Base-by-base conservation (phyloP, 345 rosid genomes). In the Eucalyptus caleyi region DNA sequence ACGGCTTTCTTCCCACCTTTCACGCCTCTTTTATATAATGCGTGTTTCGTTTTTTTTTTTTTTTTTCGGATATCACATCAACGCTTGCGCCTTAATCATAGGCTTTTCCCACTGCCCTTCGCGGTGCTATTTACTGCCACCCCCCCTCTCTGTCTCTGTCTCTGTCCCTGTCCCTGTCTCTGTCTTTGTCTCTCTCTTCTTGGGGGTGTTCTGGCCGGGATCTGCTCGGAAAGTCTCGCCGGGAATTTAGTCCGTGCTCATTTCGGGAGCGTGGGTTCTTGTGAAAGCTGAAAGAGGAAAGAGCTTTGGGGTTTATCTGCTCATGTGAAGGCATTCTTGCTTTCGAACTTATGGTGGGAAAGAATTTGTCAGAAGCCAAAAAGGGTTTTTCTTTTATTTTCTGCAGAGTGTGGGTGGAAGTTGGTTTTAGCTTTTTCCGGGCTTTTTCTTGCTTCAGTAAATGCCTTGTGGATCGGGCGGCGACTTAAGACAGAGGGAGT, bases 11-110 rank as follows among this genome's bases (percentile, higher is more conserved):
- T 77, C 85, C 82, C 85, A 40, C 6, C 85, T 77, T 77, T 77
- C 85, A 40, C 85, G 47, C 85, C 47, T 21, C 47, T 56, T 40
- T 77, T 21, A 11, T 77, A 6, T 12, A 21, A 40, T 21, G 24
- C 4, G 80, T 2, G 40, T 77, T 77, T 40, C 85, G 30, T 21
- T 11, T 77, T 77, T 37, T 37, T 19, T 9, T 6, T 4, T 34
- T 72, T 24, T 16, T 34, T 56, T 56, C 2, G 30, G 45, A 72
- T 37, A 72, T 72, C 47, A 40, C 47, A 77, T 56, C 90, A 30
- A 34, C 86, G n/a, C 92, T 91, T 89, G 50, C 93, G 87, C 93
- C 93, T 94, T 91, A 89, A 91, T 92, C 77, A 87, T 65, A 83
- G 94, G 89, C 93, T 62, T 67, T 87, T 50, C 86, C 86, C 83